These are phyloP conservation scores for Sporisorium iseilematis-ciliati DNA, from an alignment of 1,284 basidiomycete genomes.

Conservation along the genomic window DNA sequence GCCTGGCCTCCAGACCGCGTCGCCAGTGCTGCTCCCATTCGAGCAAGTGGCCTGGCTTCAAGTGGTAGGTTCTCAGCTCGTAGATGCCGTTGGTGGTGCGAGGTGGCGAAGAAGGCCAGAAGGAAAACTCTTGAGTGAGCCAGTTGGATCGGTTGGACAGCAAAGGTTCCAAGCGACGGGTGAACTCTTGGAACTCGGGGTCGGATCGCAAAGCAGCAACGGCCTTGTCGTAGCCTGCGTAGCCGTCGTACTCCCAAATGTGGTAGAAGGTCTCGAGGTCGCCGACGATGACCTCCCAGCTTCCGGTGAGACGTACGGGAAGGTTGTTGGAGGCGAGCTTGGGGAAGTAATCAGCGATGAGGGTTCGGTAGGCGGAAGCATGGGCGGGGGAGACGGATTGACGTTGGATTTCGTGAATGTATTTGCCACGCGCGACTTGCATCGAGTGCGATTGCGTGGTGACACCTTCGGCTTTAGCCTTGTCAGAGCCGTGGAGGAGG, in stretches of 20 bases:
- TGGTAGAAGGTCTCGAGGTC: slow-evolving; percentile 68
- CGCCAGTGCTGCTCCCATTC: slow-evolving; percentile 69
- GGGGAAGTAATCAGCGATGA: slow-evolving; percentile 57
- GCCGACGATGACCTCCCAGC: slow-evolving; percentile 65
- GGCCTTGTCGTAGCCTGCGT: slow-evolving; percentile 63
- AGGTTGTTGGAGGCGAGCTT: slow-evolving; percentile 48
- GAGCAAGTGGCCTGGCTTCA: slow-evolving; percentile 64
- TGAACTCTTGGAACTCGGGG: slow-evolving; percentile 47
- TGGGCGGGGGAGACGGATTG: slow-evolving; percentile 59
- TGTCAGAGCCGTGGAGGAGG: slow-evolving; percentile 61
- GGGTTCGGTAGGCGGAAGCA: slow-evolving; percentile 53
- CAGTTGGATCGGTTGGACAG: slow-evolving; percentile 61
- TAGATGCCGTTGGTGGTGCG: slow-evolving; percentile 52
- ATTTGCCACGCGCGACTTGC: slow-evolving; percentile 60
- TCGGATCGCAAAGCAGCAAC: slow-evolving; percentile 37
- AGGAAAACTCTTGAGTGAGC: slow-evolving; percentile 67
- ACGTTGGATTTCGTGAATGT: slow-evolving; percentile 66
- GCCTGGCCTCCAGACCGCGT: slow-evolving; percentile 64
- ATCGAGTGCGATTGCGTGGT: slow-evolving; percentile 49
- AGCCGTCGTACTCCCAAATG: slow-evolving; percentile 67
- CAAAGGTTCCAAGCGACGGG: slow-evolving; percentile 32
- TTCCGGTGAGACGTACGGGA: slow-evolving; percentile 54
- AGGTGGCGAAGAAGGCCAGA: slow-evolving; percentile 60
- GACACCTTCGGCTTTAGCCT: slow-evolving; percentile 52
- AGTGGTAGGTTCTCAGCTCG: slow-evolving; percentile 66